A percentile compares a stretch with the other conserved stretches of the same genome.
phyloP scores from a whole-genome alignment of 1,284 basidiomycete genomes.

The Inonotus obliquus region DNA sequence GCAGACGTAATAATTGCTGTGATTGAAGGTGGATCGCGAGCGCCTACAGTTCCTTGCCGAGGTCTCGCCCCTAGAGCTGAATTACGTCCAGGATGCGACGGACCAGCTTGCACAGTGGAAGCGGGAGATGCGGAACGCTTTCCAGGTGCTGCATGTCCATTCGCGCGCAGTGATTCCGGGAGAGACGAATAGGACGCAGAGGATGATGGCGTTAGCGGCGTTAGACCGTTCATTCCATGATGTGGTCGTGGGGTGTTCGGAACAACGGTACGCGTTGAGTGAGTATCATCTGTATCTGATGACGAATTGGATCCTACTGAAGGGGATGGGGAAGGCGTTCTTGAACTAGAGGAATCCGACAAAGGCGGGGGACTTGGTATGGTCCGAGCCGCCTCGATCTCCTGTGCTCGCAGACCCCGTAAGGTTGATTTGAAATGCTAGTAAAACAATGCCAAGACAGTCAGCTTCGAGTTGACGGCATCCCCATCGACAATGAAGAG shows the following conservation, averaged over 20 bases:
- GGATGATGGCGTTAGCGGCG: slow-evolving; percentile 13
- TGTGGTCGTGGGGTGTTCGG: slow-evolving; percentile 33
- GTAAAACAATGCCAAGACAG: neutral
- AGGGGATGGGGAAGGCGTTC: slow-evolving; percentile 22
- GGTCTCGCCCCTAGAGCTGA: neutral
- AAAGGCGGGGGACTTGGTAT: slow-evolving; percentile 26
- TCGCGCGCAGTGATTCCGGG: slow-evolving; percentile 24
- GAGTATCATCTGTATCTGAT: slow-evolving; percentile 42
- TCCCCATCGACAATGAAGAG: neutral
- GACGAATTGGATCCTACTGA: slow-evolving; percentile 48
- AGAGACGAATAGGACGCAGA: slow-evolving; percentile 15
- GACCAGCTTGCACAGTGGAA: neutral
- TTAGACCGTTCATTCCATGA: slow-evolving; percentile 7
- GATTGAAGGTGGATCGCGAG: slow-evolving; percentile 25
- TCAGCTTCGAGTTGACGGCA: too few species aligned
- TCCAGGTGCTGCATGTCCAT: slow-evolving; percentile 20
- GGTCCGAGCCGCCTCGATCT: slow-evolving; percentile 17
- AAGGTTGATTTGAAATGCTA: slow-evolving; percentile 39
- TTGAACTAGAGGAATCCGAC: slow-evolving; percentile 30
- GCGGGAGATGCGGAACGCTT: slow-evolving; percentile 22
- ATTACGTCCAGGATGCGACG: neutral
- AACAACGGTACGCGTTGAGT: slow-evolving; percentile 52
- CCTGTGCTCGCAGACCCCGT: slow-evolving; percentile 28
- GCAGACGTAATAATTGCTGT: slow-evolving; percentile 38
- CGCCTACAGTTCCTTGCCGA: neutral